A percentile compares a stretch with the other conserved stretches of the same genome.
Conservation (phyloP, 2,329 filamentous ascomycete genomes). For the Aspergillus carbonarius region DNA sequence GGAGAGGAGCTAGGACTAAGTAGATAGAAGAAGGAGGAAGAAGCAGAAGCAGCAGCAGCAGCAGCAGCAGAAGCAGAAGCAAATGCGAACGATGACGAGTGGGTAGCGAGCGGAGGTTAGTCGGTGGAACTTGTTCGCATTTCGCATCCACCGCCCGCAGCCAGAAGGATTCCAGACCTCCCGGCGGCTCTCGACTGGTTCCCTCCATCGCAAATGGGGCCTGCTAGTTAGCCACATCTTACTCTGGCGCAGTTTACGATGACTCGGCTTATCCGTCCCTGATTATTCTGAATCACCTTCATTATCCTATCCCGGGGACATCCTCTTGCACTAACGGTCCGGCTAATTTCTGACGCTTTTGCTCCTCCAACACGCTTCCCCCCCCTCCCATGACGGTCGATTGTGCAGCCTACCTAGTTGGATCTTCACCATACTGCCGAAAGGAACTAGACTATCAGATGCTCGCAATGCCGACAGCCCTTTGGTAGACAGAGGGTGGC, state of each 20-base stretch:
- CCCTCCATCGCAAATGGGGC: background rate
- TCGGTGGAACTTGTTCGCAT: background rate
- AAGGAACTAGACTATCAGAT: background rate
- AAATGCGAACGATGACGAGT: background rate
- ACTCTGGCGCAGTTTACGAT: background rate
- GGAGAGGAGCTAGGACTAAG: background rate
- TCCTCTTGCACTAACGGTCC: background rate
- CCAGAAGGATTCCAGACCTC: conserved; percentile 6
- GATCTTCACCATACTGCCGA: background rate
- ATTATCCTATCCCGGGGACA: background rate
- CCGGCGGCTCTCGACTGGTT: background rate
- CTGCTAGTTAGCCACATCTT: background rate
- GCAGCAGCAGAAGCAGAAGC: background rate
- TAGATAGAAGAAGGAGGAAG: background rate
- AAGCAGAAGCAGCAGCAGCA: background rate
- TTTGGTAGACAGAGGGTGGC: background rate
- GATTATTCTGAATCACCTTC: background rate
- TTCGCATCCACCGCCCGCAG: conserved; percentile 1
- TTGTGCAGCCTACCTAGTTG: background rate
- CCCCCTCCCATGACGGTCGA: background rate
- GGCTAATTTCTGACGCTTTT: background rate
- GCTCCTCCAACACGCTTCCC: no score
- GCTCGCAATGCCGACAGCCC: background rate
- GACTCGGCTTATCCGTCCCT: background rate
- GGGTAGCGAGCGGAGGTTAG: background rate